Percentiles rank a stretch among this genome's conserved stretches.
Evolutionary conservation across 2,329 filamentous ascomycete species (phyloP).

Genomic region (Pyrenochaeta sp.): DNA sequence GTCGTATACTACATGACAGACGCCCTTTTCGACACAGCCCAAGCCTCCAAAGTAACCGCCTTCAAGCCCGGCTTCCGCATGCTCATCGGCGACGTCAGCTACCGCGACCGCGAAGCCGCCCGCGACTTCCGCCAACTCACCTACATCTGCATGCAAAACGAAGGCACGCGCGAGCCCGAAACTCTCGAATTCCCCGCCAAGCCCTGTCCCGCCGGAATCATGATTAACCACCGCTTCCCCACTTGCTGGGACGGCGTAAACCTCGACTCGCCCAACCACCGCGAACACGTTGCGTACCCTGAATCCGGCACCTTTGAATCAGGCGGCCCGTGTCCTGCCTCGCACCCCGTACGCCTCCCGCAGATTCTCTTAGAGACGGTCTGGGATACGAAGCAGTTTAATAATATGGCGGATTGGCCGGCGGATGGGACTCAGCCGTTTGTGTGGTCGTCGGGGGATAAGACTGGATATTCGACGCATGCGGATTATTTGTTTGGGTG

Average conservation of each 20-base stretch:
- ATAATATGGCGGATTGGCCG: conserved; percentile 45
- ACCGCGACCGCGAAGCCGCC: conserved; percentile 30
- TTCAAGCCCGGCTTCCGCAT: conserved; percentile 56
- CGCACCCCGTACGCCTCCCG: conserved; percentile 39
- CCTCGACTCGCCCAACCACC: conserved; percentile 36
- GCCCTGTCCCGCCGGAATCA: conserved; percentile 36
- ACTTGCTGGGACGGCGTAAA: conserved; percentile 42
- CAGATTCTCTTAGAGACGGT: conserved; percentile 46
- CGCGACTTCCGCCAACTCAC: conserved; percentile 37
- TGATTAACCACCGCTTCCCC: conserved; percentile 39
- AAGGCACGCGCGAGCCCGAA: conserved; percentile 36
- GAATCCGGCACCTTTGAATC: conserved; percentile 42
- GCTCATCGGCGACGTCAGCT: conserved; percentile 52
- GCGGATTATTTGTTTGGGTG: conserved; percentile 47
- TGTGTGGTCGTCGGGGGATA: conserved; percentile 42
- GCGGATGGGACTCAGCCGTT: conserved; percentile 43
- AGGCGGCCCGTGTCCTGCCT: conserved; percentile 36
- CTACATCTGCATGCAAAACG: conserved; percentile 41
- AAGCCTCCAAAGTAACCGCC: conserved; percentile 51
- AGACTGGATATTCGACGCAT: conserved; percentile 37
- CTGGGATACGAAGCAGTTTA: conserved; percentile 43
- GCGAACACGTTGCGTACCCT: conserved; percentile 38
- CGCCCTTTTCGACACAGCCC: conserved; percentile 41
- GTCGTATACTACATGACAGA: conserved; percentile 58
- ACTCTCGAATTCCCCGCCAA: conserved; percentile 32